Evolutionary conservation across 768 basidiomycete genomes (phyloP).

Genomic region (Tephrocybe sp.): DNA sequence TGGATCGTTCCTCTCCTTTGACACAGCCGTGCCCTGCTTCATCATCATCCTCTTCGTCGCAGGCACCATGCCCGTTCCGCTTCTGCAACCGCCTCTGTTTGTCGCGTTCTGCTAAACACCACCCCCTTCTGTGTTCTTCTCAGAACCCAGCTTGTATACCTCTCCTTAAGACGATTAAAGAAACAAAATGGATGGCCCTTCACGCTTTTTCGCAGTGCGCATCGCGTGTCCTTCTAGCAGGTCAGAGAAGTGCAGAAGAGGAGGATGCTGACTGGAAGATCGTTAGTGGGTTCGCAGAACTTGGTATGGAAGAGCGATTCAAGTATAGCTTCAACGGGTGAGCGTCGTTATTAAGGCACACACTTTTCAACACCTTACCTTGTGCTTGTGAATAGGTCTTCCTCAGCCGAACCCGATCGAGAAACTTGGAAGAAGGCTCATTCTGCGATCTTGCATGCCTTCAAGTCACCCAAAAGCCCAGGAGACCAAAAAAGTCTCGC

Average conservation of each 20-base stretch:
- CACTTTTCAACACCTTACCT: neutral
- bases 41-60: constrained; percentile 31
- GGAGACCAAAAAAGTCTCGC: constrained; percentile 57
- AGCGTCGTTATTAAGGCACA: constrained; percentile 10
- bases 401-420: constrained; percentile 52
- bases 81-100: constrained; percentile 85
- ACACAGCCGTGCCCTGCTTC: constrained; percentile 53
- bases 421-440: constrained; percentile 68
- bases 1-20: constrained; percentile 42
- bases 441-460: constrained; percentile 54
- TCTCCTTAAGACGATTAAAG: constrained; percentile 57
- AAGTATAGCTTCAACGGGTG: constrained; percentile 48
- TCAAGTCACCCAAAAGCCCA: constrained; percentile 52
- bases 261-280: constrained; percentile 51
- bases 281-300: constrained; percentile 61
- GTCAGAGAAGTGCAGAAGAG: constrained; percentile 41
- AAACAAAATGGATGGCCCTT: constrained; percentile 70
- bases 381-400: constrained; percentile 10
- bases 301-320: constrained; percentile 72
- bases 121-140: constrained; percentile 70
- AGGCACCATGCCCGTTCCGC: constrained; percentile 48
- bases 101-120: constrained; percentile 56
- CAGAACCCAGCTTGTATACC: constrained; percentile 69
- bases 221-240: constrained; percentile 56
- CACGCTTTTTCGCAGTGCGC: constrained; percentile 71